phyloP scores from a whole-genome alignment of 805 yeast species.

The Wickerhamia fluorescens region DNA sequence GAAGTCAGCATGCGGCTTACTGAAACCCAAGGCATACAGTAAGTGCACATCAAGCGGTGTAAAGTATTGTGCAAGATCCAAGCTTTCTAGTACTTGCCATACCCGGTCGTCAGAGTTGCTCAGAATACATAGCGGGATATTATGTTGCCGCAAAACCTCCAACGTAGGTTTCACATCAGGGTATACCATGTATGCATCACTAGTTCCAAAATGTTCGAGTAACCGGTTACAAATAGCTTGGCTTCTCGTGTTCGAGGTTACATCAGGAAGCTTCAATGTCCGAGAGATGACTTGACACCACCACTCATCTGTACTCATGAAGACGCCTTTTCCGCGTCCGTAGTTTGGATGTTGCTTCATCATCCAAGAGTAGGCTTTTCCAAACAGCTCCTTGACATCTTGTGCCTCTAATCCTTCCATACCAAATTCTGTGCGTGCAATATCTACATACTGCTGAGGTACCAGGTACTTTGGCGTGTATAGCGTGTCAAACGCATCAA shows the following conservation, averaged over 20 bases:
- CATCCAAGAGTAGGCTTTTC: constrained; percentile 28
- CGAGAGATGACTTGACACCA: constrained; percentile 48
- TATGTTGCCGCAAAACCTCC: constrained; percentile 18
- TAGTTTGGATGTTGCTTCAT: constrained; percentile 48
- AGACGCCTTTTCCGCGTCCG: constrained; percentile 37
- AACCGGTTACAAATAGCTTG: constrained; percentile 38
- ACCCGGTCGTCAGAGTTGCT: constrained; percentile 61
- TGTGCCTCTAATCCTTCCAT: constrained; percentile 19
- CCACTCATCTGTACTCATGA: constrained; percentile 37
- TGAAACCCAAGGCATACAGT: constrained; percentile 49
- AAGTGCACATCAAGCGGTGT: constrained; percentile 33
- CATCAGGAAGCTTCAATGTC: constrained; percentile 33
- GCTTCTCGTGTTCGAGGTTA: constrained; percentile 13
- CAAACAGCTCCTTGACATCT: constrained; percentile 18
- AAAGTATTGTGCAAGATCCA: constrained; percentile 40
- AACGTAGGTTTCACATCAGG: constrained; percentile 48
- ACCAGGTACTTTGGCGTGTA: constrained; percentile 52
- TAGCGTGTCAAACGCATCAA: constrained; percentile 65
- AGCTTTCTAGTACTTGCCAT: constrained; percentile 36
- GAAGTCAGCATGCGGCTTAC: constrained; percentile 47
- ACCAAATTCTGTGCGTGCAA: constrained; percentile 39
- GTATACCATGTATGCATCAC: constrained; percentile 45
- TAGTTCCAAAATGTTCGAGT: constrained; percentile 41
- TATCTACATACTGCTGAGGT: constrained; percentile 43
- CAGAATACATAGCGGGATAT: constrained; percentile 36